Evolutionary conservation across 179 eudicot genomes (phyloP).

Genomic region (Monotropa hypopitys): DNA sequence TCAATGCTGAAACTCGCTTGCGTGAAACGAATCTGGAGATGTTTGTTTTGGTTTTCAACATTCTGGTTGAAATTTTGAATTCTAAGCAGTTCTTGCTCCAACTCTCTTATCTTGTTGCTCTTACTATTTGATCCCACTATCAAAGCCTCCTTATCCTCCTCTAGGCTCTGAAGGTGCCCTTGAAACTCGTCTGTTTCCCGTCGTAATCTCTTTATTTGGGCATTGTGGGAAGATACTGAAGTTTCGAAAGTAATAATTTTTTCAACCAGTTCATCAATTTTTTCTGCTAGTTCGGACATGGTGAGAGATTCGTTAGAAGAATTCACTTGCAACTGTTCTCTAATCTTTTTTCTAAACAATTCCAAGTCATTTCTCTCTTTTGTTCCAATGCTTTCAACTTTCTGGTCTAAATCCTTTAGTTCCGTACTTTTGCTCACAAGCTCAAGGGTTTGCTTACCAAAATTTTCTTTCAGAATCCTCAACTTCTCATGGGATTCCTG

Average conservation of each 20-base stretch:
- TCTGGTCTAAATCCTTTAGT: constrained; percentile 14
- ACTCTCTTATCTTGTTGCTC: constrained; percentile 31
- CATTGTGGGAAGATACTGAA: constrained; percentile 53
- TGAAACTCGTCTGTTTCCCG: constrained; percentile 47
- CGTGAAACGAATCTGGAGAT: constrained; percentile 30
- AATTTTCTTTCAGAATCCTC: constrained; percentile 26
- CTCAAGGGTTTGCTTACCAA: neutral
- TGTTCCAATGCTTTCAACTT: constrained; percentile 21
- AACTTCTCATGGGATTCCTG: constrained; percentile 41
- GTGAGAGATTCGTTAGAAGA: constrained; percentile 31
- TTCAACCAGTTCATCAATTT: constrained; percentile 71
- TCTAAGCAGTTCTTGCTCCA: constrained; percentile 49
- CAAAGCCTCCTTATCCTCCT: constrained; percentile 36
- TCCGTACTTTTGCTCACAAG: neutral
- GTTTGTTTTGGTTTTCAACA: constrained; percentile 26
- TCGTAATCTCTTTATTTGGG: constrained; percentile 47
- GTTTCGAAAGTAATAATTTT: constrained; percentile 52
- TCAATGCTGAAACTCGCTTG: constrained; percentile 44
- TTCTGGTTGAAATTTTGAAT: constrained; percentile 37
- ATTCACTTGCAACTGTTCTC: constrained; percentile 29
- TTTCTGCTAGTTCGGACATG: constrained; percentile 68
- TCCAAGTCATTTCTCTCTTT: constrained; percentile 23
- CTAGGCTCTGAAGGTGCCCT: constrained; percentile 34
- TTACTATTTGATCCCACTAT: constrained; percentile 17
- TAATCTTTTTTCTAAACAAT: constrained; percentile 24